Evolutionary conservation across 164 flowering plant species (phyloP), one percentile per base, ranked within the genome.

Genomic region (Nymphaea thermarum): DNA sequence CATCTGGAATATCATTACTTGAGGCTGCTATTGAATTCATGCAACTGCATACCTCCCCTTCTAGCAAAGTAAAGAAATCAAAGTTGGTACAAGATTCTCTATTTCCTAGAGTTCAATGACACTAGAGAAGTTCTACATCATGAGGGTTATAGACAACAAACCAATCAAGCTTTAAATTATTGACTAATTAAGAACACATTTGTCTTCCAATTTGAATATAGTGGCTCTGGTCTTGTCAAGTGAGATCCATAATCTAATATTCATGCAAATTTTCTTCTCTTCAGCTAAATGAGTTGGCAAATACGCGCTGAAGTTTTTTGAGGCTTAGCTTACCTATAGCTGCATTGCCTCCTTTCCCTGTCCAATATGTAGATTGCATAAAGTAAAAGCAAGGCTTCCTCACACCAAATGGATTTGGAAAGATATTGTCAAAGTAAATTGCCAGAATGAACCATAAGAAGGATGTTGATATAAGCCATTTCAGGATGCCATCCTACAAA

Each of bases 391-490:
- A 7, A 42, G 92, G 75, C 79, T 87, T 89, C 68, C 96, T 81
- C 59, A 84, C 84, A 57, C 92, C 90, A 45, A 5, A 77, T 60
- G 85, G 67, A 67, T 85, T 83, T 57, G 90, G 89, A 57, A 86
- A 59, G 42, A 87, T 80, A 67, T 89, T 89, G 64, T 89, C 96
- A 6, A 89, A 82, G 83, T 89, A 89, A 66, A 89, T 81, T 3
- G 96, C 90, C 81, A 86, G 72, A 70, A 81, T 43, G 65, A 86
- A 78, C 90, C 92, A 89, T 60, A 82, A n/a, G 62, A 80, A 64
- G 63, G 82, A 89, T 43, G 88, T 84, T 4, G 74, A 77, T 14
- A 81, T n/a, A 14, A 89, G 84, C 92, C 91, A 83, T 63, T 67
- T 70, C 73, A 81, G 86, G 62, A 87, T 77, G 63, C 76, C 88